These are phyloP conservation scores for Pilaira anomala DNA, from an alignment of 192 early-diverging fungal species.

Conservation along the genomic window DNA sequence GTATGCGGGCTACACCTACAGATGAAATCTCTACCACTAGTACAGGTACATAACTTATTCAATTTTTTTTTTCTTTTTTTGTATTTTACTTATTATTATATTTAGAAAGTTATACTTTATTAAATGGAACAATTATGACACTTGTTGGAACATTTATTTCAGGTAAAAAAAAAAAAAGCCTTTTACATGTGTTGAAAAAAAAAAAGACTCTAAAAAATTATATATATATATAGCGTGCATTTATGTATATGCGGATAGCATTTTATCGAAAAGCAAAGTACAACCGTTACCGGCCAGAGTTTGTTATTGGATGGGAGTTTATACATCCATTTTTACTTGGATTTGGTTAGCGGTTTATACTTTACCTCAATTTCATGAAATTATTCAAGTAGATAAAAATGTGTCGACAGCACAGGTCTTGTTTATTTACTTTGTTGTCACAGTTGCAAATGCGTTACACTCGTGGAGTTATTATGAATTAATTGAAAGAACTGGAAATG, in stretches of 20 bases:
- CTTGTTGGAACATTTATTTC: conserved; percentile 51
- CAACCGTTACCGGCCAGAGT: conserved; percentile 49
- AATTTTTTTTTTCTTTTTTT: no score
- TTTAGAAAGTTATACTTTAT: conserved; percentile 11
- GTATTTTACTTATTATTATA: no score
- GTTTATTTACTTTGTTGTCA: conserved; percentile 36
- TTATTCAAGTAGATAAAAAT: conserved; percentile 24
- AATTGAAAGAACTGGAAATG: conserved; percentile 49
- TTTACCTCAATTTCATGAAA: conserved; percentile 46
- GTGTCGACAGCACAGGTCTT: background rate
- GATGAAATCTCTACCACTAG: background rate
- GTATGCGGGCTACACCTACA: background rate
- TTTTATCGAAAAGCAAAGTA: conserved; percentile 40
- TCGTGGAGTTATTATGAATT: conserved; percentile 55
- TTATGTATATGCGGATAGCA: conserved; percentile 54
- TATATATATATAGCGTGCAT: conserved; percentile 40
- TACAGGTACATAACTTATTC: background rate
- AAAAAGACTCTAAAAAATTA: background rate
- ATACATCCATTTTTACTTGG: conserved; percentile 38
- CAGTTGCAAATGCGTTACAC: conserved; percentile 44
- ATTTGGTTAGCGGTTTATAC: conserved; percentile 51
- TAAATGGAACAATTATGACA: conserved; percentile 50
- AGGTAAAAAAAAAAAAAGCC: conserved; percentile 26
- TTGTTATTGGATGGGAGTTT: conserved; percentile 49
- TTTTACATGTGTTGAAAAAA: no score